These are phyloP conservation scores for Noccaea bulbosa DNA, from an alignment of 345 rosid species.

Conservation along the genomic window DNA sequence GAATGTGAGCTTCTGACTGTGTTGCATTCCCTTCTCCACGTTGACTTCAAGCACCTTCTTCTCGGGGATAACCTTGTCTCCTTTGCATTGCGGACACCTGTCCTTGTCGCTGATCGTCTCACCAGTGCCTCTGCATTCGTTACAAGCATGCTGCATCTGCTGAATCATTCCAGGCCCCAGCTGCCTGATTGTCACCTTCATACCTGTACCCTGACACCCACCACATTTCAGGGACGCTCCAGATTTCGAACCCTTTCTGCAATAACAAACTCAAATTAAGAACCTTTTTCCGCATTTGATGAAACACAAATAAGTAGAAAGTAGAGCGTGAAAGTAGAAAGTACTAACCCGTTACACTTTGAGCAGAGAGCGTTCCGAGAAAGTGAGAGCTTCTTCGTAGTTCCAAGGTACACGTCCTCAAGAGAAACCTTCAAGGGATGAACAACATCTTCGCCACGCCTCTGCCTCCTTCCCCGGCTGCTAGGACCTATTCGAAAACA, in stretches of 20 bases:
- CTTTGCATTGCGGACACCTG: constrained; percentile 82
- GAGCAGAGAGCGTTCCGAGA: constrained; percentile 75
- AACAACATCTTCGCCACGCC: constrained; percentile 88
- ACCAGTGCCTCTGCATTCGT: constrained; percentile 91
- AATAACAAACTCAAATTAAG: neutral
- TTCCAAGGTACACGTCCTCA: constrained; percentile 53
- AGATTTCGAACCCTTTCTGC: constrained; percentile 90
- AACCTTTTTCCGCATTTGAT: no score
- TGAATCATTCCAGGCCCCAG: constrained; percentile 97
- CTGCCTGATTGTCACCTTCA: constrained; percentile 87
- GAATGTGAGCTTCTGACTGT: constrained; percentile 85
- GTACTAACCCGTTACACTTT: constrained; percentile 86
- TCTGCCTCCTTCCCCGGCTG: constrained; percentile 86
- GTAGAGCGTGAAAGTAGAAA: neutral
- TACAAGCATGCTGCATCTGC: constrained; percentile 91
- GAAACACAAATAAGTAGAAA: no score
- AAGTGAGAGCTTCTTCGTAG: constrained; percentile 80
- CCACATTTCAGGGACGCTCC: constrained; percentile 75
- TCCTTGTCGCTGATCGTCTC: constrained; percentile 73
- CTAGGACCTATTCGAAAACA: constrained; percentile 59
- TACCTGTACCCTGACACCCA: constrained; percentile 85
- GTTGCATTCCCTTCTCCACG: constrained; percentile 97
- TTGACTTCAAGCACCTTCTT: constrained; percentile 84
- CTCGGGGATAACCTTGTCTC: constrained; percentile 78
- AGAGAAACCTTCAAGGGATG: constrained; percentile 90